Evolutionary conservation across 352 stramenopile species (phyloP), one percentile per base, ranked within the genome.

Genomic region (Phytophthora boehmeriae): DNA sequence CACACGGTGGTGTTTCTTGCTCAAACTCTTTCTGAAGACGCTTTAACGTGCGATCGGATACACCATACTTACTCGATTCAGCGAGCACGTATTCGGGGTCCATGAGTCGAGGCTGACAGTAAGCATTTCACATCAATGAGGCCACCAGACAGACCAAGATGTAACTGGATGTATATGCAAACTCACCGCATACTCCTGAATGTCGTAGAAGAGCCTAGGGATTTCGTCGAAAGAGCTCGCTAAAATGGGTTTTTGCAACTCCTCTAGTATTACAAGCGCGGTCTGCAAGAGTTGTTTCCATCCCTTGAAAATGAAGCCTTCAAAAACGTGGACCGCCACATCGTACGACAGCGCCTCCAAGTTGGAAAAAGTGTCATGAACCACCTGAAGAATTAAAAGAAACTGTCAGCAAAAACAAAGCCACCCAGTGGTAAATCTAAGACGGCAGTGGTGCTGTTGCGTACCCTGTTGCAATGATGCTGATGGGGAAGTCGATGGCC

Each of bases 291-390:
- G 56, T 20, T 88, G 73, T 14, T 88, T 91, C 84, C 84, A 93
- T 1, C 84, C 84, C 14, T 70, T 74, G n/a, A 84, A 62, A n/a
- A 89, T 35, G 51, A 93, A 91, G 0, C 78, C 75, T 42, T 91
- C 82, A 5, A 90, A 76, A 11, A 88, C 75, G 14, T 75, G 78
- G 13, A 91, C 54, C n/a, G 80, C 62, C 32, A 81, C 67, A 32
- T 88, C 78, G 54, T 85, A 82, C 13, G 73, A 76, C 2, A 93
- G 70, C 14, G 75, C 75, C 32, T 93, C 83, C 78, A 90, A 88
- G 56, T 83, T 93, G 30, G 73, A 79, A 41, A 91, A 91, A 93
- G 75, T 23, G 84, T 91, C 80, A 93, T 88, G 68, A 93, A 89
- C 84, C 84, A 93, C 32, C 81, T 93, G 58, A 10, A 16, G 6